A percentile compares a stretch with the other conserved stretches of the same genome.
phyloP scores from a whole-genome alignment of 1,284 basidiomycete genomes.

The Trichosporon sp. region DNA sequence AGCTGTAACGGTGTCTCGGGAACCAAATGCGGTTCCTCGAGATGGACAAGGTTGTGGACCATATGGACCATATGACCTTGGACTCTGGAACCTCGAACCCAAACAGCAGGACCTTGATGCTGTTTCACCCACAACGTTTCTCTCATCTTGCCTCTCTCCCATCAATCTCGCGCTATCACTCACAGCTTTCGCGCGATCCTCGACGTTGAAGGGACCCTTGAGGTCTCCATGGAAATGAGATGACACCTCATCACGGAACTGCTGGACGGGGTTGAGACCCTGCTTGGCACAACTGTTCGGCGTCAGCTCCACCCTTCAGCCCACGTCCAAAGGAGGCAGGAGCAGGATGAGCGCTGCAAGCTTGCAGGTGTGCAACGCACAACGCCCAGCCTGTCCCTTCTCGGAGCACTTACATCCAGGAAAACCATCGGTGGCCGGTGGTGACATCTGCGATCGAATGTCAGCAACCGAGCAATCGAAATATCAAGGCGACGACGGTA shows the following conservation, averaged over 20 bases:
- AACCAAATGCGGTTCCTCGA: slow-evolving; percentile 7
- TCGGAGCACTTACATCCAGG: slow-evolving; percentile 61
- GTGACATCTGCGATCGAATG: slow-evolving; percentile 63
- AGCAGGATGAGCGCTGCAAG: background rate
- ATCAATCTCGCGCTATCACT: slow-evolving; percentile 21
- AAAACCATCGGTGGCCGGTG: slow-evolving; percentile 81
- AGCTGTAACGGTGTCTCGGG: slow-evolving; percentile 21
- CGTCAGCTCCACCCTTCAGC: background rate
- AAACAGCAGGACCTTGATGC: background rate
- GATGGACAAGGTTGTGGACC: slow-evolving; percentile 3
- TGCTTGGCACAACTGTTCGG: slow-evolving; percentile 62
- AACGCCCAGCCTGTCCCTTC: background rate
- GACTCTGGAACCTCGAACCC: slow-evolving; percentile 14
- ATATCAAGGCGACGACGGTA: background rate
- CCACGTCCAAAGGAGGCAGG: no score
- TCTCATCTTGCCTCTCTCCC: background rate
- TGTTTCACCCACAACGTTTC: background rate
- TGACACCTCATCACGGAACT: slow-evolving; percentile 75
- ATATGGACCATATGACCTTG: background rate
- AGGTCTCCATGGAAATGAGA: slow-evolving; percentile 75
- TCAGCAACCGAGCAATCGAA: no score
- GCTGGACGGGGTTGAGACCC: slow-evolving; percentile 68
- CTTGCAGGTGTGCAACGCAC: background rate
- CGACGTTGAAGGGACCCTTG: slow-evolving; percentile 81
- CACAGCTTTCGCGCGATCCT: slow-evolving; percentile 70